Conservation (phyloP, 129 eudicot genomes). For the carrot (Daucus carota) region DH1_v3.0 NC_030385.2:1191501-1192000, state of each 20-base stretch:
- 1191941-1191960: neutral
- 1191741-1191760: slow-evolving; percentile 72
- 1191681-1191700: neutral
- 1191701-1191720: slow-evolving; percentile 84
- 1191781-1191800: slow-evolving; percentile 95
- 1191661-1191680: neutral
- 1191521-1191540: slow-evolving; percentile 36
- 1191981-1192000: neutral
- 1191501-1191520: neutral
- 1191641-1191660: neutral
- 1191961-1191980: neutral
- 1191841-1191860: neutral
- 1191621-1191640: neutral
- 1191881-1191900: neutral
- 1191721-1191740: slow-evolving; percentile 74
- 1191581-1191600: slow-evolving; percentile 65
- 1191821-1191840: slow-evolving; percentile 1
- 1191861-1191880: neutral
- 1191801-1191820: slow-evolving; percentile 23
- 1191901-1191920: no score
- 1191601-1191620: slow-evolving; percentile 44
- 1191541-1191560: slow-evolving; percentile 90
- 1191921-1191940: neutral
- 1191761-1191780: slow-evolving; percentile 90
- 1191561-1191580: slow-evolving; percentile 75